Base-by-base conservation (phyloP, 257 asterid species). In the Petunia secreta region DNA sequence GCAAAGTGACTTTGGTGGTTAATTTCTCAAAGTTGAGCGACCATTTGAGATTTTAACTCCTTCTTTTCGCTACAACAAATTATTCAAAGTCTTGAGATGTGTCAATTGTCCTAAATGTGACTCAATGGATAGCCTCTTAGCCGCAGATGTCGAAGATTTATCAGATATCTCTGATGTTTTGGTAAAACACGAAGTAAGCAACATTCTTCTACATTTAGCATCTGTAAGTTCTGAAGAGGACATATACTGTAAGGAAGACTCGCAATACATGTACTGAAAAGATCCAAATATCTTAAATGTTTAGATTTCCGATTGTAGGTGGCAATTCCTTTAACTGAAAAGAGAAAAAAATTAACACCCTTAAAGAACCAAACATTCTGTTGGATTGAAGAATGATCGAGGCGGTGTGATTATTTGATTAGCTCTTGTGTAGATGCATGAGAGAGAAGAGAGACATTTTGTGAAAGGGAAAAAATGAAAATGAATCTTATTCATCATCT, bases 201-300 rank as follows among this genome's bases (percentile, higher is more conserved):
- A 37, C 91, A 86, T 5, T 1, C 0, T 37, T 79, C 15, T 52
- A 86, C 78, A 54, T 76, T 81, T 67, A 88, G 75, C 37, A 76
- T 40, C 71, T 88, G 78, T 77, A 86, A 63, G 40, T 88, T 88
- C 89, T 79, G 71, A 37, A 85, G 86, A 75, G 64, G 57, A 63
- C 81, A 84, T 62, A 87, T 6, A 43, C 84, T 69, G 40, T 44
- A 39, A 2, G 89, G 87, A 4, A 85, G 80, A 6, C 67, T 76
- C n/a, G 14, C 67, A 36, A 85, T 38, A 13, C 5, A 0, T 41
- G 84, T 39, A 1, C 2, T 1, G 1, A 86, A 86, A 67, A 83
- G 64, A 65, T 84, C 81, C 60, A 86, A 48, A 50, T 62, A 36
- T 37, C 88, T 41, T 54, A 86, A 64, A 66, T 88, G 88, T 55